Evolutionary conservation across 257 asterid species (phyloP).

Genomic region (Lycium barbarum): DNA sequence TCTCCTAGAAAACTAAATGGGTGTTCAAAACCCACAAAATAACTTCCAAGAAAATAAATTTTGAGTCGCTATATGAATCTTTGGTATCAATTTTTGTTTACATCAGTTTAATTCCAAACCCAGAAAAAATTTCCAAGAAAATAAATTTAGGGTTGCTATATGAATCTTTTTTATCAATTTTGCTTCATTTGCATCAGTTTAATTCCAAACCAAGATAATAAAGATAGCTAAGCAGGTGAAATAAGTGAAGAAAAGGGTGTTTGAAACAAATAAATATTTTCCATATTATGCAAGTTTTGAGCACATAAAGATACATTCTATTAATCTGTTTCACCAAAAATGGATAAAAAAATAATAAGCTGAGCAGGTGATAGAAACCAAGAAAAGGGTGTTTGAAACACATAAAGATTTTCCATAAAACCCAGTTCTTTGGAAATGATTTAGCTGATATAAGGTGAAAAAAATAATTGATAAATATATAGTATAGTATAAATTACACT

Average conservation of each 20-base stretch:
- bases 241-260: background rate
- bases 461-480: background rate
- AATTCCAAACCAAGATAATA: background rate
- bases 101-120: no score
- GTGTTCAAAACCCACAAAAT: background rate
- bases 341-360: background rate
- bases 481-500: background rate
- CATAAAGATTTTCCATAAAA: background rate
- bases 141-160: no score
- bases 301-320: background rate
- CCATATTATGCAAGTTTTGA: background rate
- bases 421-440: background rate
- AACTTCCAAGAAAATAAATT: background rate
- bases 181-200: background rate
- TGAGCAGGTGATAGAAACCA: background rate
- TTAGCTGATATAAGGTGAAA: background rate
- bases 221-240: background rate
- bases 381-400: slow-evolving; percentile 11
- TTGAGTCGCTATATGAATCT: background rate
- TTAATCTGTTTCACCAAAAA: slow-evolving; percentile 8
- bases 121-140: background rate
- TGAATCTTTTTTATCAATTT: background rate
- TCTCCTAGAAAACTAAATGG: background rate
- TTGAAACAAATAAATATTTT: background rate
- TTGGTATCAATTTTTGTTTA: no score